Base-by-base conservation (phyloP, 2,329 filamentous ascomycete genomes). In the Ramularia endophylla region DNA sequence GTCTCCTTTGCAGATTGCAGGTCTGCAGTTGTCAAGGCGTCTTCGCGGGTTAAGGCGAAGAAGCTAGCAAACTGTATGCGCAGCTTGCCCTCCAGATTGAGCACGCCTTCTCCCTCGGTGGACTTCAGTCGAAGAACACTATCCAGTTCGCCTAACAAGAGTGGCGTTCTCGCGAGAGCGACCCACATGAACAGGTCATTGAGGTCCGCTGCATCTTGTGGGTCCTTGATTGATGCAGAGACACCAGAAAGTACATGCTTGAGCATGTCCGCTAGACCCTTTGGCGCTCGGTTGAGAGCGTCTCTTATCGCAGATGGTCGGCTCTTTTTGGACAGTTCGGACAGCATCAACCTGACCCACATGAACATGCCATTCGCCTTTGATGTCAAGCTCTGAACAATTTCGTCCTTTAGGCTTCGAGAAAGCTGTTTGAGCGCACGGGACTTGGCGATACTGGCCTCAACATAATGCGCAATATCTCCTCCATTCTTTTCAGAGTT, bases 301-400 rank as follows among this genome's bases (percentile, higher is more conserved):
- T 44, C 30, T 29, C 29, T 25, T 4, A 44, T 31, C 72, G 70
- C 3, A 28, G 25, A 16, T 25, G 18, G 16, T 42, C 17, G 22
- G 27, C 33, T 64, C 60, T 41, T 25, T 25, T 25, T 25, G 11
- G 22, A 25, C 22, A 25, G 22, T 36, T 77, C 73, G 4, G 67
- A 67, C 3, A 77, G 41, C 70, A 74, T 73, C 32, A 73, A 66
- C 41, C 72, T 68, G 34, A 70, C 71, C 33, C 71, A 62, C 15
- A 73, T 69, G 47, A 74, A 74, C 11, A 25, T 25, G 11, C 22
- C 22, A 25, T 25, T 25, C 22, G 22, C 22, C 22, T 25, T 25
- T 11, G 22, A 6, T 25, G 22, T 25, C 22, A 25, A 11, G n/a
- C n/a, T n/a, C n/a, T n/a, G n/a, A n/a, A n/a, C n/a, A n/a, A n/a